Conservation (phyloP, 192 early-diverging fungal genomes). For the Mortierella hygrophila region DNA sequence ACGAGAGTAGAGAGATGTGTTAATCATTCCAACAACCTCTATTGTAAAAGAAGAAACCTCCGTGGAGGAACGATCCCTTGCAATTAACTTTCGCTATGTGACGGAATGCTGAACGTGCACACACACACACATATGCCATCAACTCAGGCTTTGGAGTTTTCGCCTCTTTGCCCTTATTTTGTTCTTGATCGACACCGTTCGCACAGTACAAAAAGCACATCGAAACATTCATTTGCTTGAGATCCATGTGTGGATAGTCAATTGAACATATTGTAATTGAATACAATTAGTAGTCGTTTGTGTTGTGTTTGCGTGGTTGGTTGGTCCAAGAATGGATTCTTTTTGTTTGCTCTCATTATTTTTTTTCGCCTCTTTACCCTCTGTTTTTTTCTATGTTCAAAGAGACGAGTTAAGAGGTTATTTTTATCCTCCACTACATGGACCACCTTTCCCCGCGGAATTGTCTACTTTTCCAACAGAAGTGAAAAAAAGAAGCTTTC, state of each 20-base stretch:
- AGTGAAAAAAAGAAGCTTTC: background rate
- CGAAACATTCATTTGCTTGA: too few relatives aligned
- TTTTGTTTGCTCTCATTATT: background rate
- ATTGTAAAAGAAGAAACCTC: background rate
- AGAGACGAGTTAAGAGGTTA: background rate
- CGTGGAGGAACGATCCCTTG: background rate
- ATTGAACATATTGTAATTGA: background rate
- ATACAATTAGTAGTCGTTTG: background rate
- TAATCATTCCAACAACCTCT: background rate
- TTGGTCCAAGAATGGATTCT: too few relatives aligned
- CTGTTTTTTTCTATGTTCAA: background rate
- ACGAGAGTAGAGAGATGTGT: background rate
- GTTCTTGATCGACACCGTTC: background rate
- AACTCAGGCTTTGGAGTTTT: background rate
- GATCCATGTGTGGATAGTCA: background rate
- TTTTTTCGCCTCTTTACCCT: background rate
- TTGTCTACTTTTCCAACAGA: background rate
- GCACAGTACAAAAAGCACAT: too few relatives aligned
- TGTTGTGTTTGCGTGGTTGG: background rate
- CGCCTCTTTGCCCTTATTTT: slow-evolving; percentile 12
- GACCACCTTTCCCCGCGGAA: background rate
- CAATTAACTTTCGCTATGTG: background rate
- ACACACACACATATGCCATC: too few relatives aligned
- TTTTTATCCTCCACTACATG: background rate
- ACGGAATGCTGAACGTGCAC: slow-evolving; percentile 1